These are phyloP conservation scores for Nemophila menziesii DNA, from an alignment of 257 asterid species.

Conservation along the genomic window DNA sequence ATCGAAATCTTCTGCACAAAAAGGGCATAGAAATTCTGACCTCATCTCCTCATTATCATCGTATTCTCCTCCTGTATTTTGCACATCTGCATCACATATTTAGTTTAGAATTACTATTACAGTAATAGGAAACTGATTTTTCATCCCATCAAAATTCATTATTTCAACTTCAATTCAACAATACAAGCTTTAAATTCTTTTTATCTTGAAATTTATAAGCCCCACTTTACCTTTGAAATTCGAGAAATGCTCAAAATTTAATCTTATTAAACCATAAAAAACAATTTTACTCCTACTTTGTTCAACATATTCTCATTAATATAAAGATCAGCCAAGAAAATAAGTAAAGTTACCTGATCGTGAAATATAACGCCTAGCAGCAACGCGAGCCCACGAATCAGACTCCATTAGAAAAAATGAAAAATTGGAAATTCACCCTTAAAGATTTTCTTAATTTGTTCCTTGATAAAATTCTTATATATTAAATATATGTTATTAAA, in stretches of 20 bases:
- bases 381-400: conserved; percentile 56
- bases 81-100: conserved; percentile 28
- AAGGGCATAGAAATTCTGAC: conserved; percentile 71
- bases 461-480: conserved; percentile 1
- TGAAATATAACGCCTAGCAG: conserved; percentile 44
- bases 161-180: not conserved
- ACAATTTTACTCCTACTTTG: not conserved
- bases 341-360: conserved; percentile 52
- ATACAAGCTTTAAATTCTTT: no score
- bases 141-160: not conserved
- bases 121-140: not conserved
- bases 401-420: conserved; percentile 47
- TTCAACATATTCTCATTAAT: not conserved
- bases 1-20: conserved; percentile 79
- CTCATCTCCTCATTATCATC: conserved; percentile 49
- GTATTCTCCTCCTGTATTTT: conserved; percentile 47
- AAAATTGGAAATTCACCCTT: conserved; percentile 4
- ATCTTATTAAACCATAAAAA: not conserved
- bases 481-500: not conserved
- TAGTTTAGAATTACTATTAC: not conserved
- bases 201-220: conserved; percentile 4
- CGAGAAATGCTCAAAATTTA: not conserved
- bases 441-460: not conserved
- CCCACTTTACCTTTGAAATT: no score
- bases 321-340: not conserved